Conservation (phyloP, 352 stramenopile genomes). For the Globisporangium rhizosaccharum region DNA sequence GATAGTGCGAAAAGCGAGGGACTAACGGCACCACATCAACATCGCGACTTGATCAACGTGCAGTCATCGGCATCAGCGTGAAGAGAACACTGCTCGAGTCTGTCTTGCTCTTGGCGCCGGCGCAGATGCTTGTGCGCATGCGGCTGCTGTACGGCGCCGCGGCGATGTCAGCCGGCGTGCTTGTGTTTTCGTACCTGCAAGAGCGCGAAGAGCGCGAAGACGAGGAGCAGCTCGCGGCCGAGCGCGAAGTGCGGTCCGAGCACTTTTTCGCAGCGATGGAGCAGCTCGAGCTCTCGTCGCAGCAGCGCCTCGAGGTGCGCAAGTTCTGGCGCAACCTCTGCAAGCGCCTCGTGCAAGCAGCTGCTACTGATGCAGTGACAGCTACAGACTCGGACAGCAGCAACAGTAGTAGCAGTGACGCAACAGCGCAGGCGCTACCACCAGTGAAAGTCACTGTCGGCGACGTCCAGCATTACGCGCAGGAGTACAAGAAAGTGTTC, state of each 20-base stretch:
- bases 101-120: too few species aligned
- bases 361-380: not conserved
- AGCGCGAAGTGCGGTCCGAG: slow-evolving; percentile 46
- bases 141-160: slow-evolving; percentile 67
- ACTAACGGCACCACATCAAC: not conserved
- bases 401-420: not conserved
- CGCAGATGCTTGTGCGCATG: slow-evolving; percentile 35
- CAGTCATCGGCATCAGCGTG: too few species aligned
- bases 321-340: slow-evolving; percentile 75
- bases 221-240: slow-evolving; percentile 41
- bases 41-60: not conserved
- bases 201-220: slow-evolving; percentile 72
- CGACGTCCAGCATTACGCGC: slow-evolving; percentile 69
- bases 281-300: slow-evolving; percentile 40
- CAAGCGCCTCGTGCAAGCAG: slow-evolving; percentile 23
- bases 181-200: slow-evolving; percentile 77
- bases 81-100: too few species aligned
- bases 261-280: slow-evolving; percentile 70
- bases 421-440: not conserved
- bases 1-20: not conserved
- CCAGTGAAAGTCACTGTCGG: slow-evolving; percentile 35
- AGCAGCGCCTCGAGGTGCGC: slow-evolving; percentile 64
- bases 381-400: not conserved
- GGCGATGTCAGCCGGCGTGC: slow-evolving; percentile 70
- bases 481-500: slow-evolving; percentile 81